Percentiles rank a stretch among this genome's conserved stretches.
Evolutionary conservation across 1,139 yeast genomes (phyloP).

Genomic region (Protomyces inouyei): DNA sequence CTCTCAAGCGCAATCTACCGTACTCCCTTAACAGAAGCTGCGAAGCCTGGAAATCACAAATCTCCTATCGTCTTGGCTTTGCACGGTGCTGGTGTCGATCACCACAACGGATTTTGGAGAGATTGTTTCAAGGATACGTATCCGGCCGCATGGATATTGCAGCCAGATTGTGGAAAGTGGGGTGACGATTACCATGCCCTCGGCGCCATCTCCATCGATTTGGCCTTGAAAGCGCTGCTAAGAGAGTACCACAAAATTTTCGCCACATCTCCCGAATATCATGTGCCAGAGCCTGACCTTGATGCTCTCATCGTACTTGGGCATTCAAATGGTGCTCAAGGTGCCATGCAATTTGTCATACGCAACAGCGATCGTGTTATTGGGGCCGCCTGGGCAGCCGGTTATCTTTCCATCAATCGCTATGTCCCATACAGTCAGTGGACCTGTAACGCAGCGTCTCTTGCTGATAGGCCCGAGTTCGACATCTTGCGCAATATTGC

Average conservation of each 20-base stretch:
- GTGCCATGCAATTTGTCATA: conserved; percentile 12
- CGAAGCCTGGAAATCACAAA: too few relatives aligned
- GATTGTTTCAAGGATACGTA: background rate
- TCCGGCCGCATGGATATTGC: conserved; percentile 7
- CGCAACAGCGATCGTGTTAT: conserved; percentile 5
- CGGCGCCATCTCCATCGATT: background rate
- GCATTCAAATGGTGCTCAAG: conserved; percentile 15
- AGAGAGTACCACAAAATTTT: background rate
- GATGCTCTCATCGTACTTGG: background rate
- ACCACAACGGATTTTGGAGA: background rate
- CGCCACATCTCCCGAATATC: background rate
- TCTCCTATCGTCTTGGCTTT: conserved; percentile 1
- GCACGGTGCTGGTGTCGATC: conserved; percentile 11
- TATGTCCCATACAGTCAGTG: conserved; percentile 11
- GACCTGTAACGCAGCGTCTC: background rate
- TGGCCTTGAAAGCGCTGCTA: background rate
- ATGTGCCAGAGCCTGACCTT: background rate
- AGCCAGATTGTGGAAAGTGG: conserved; percentile 12
- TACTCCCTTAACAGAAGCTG: background rate
- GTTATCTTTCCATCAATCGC: background rate
- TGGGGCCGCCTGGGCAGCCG: conserved; percentile 13
- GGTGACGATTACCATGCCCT: conserved; percentile 9
- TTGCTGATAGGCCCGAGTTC: conserved; percentile 1
- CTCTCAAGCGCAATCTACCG: background rate
- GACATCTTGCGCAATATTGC: conserved; percentile 1